These are phyloP conservation scores for Boletus rubropictus DNA, from an alignment of 768 basidiomycete genomes.

Conservation along the genomic window DNA sequence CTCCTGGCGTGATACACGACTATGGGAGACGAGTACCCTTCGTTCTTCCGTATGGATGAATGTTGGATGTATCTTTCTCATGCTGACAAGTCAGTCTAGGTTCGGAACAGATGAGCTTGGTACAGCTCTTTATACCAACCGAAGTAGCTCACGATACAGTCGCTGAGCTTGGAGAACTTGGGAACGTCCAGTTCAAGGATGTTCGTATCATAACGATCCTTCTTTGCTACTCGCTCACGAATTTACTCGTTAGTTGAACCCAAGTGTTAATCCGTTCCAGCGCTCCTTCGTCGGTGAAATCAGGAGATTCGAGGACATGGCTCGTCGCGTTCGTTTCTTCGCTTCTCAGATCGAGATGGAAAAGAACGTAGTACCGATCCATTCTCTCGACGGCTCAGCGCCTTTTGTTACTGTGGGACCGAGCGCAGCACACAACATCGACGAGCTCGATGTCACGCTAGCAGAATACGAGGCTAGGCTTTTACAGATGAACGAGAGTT, in stretches of 20 bases:
- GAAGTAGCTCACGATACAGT: constrained; percentile 98
- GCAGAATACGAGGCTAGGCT: constrained; percentile 82
- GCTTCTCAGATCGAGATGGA: constrained; percentile 79
- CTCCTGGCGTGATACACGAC: not conserved
- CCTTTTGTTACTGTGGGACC: constrained; percentile 88
- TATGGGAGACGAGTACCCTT: constrained; percentile 80
- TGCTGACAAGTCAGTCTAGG: constrained; percentile 41
- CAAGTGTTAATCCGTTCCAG: constrained; percentile 94
- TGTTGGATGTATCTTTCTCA: not conserved
- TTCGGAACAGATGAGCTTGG: constrained; percentile 96
- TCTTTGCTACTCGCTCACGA: constrained; percentile 2
- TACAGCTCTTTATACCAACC: constrained; percentile 93
- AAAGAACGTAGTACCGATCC: constrained; percentile 73
- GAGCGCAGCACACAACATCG: constrained; percentile 86
- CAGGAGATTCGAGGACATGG: constrained; percentile 92
- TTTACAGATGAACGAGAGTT: constrained; percentile 87
- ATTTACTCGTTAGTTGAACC: constrained; percentile 64
- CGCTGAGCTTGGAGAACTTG: constrained; percentile 90
- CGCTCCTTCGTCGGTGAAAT: constrained; percentile 97
- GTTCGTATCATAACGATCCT: constrained; percentile 42
- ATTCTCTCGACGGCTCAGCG: constrained; percentile 80
- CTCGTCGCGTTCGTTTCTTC: constrained; percentile 90
- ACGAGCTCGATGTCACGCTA: constrained; percentile 86
- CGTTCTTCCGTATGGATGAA: constrained; percentile 62
- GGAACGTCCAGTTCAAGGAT: constrained; percentile 96